Evolutionary conservation across 2,329 filamentous ascomycete species (phyloP).

Genomic region (Colletotrichum euphorbiae): DNA sequence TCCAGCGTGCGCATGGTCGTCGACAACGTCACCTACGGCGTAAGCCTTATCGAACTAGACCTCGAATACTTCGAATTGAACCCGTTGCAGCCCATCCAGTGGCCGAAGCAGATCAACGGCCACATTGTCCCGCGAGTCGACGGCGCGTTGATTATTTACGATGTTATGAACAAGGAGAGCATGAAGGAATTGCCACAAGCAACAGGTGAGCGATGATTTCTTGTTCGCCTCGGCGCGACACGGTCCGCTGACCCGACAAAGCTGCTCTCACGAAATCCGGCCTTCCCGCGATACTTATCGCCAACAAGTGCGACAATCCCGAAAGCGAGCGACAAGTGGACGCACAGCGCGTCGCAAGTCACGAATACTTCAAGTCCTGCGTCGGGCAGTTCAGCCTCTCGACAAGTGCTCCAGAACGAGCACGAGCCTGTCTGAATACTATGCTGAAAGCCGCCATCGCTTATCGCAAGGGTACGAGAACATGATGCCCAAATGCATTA

Average conservation of each 20-base stretch:
- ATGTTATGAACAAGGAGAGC: slow-evolving; percentile 83
- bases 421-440: slow-evolving; percentile 79
- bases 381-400: slow-evolving; percentile 82
- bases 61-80: slow-evolving; percentile 73
- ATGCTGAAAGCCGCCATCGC: slow-evolving; percentile 79
- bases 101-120: slow-evolving; percentile 77
- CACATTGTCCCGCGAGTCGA: slow-evolving; percentile 81
- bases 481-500: slow-evolving; percentile 11
- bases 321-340: slow-evolving; percentile 78
- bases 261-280: slow-evolving; percentile 79
- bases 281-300: slow-evolving; percentile 83
- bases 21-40: slow-evolving; percentile 67
- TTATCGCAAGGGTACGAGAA: slow-evolving; percentile 73
- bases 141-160: slow-evolving; percentile 87
- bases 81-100: slow-evolving; percentile 69
- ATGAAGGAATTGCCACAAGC: slow-evolving; percentile 80
- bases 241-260: slow-evolving; percentile 52
- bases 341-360: slow-evolving; percentile 70
- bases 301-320: slow-evolving; percentile 89
- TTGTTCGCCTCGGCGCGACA: slow-evolving; percentile 9
- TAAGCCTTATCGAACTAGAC: slow-evolving; percentile 74
- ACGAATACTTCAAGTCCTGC: slow-evolving; percentile 74
- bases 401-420: slow-evolving; percentile 74
- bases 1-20: slow-evolving; percentile 69
- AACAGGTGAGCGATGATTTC: slow-evolving; percentile 72